Evolutionary conservation across 805 yeast species (phyloP).

Genomic region (Candida stauntonica): DNA sequence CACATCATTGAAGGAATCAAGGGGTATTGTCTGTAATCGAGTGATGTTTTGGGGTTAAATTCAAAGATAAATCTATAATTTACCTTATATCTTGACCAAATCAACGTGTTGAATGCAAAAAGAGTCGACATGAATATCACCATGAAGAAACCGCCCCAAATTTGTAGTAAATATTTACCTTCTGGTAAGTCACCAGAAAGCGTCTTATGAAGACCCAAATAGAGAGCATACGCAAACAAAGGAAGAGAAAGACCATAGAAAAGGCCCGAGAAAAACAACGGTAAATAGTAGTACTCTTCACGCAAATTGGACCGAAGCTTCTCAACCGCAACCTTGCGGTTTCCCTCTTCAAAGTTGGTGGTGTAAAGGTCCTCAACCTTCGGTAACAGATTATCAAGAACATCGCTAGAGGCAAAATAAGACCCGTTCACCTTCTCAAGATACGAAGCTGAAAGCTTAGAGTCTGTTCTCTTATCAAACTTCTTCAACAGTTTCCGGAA

Average conservation of each 20-base stretch:
- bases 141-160: conserved; percentile 90
- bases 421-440: conserved; percentile 53
- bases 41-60: conserved; percentile 61
- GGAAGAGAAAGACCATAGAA: conserved; percentile 70
- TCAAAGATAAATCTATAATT: conserved; percentile 93
- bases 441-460: conserved; percentile 41
- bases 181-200: conserved; percentile 44
- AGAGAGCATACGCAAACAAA: conserved; percentile 55
- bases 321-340: conserved; percentile 64
- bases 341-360: conserved; percentile 61
- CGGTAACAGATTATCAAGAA: conserved; percentile 56
- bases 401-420: conserved; percentile 60
- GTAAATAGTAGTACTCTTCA: conserved; percentile 32
- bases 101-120: conserved; percentile 63
- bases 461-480: conserved; percentile 69
- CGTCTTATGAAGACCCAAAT: conserved; percentile 43
- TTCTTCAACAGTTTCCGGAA: conserved; percentile 86
- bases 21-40: conserved; percentile 63
- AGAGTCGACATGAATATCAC: conserved; percentile 54
- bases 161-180: conserved; percentile 62
- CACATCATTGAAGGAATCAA: conserved; percentile 59
- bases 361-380: conserved; percentile 68
- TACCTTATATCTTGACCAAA: conserved; percentile 72
- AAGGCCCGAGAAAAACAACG: conserved; percentile 61
- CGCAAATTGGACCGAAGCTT: conserved; percentile 50